Conservation (phyloP, 768 basidiomycete species). For the Termitomyces sp. region DNA sequence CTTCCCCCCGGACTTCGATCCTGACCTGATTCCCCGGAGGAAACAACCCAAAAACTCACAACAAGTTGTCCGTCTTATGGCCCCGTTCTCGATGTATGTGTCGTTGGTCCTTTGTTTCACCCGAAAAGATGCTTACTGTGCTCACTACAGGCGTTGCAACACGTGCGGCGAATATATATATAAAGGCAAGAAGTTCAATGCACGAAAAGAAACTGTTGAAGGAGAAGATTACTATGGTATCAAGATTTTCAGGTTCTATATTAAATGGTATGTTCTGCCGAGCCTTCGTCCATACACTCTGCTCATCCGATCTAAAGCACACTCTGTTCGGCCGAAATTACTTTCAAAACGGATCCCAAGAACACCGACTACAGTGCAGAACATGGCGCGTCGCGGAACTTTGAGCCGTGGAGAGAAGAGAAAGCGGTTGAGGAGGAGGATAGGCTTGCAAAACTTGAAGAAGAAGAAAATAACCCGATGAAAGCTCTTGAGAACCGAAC, state of each 20-base stretch:
- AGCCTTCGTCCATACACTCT: background rate
- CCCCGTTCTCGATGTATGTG: constrained; percentile 93
- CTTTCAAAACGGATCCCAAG: constrained; percentile 99
- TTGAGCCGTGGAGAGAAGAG: constrained; percentile 95
- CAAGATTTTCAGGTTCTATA: constrained; percentile 92
- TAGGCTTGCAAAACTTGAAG: constrained; percentile 76
- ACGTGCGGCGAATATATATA: constrained; percentile 99
- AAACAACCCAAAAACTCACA: constrained; percentile 92
- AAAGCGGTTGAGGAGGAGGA: constrained; percentile 76
- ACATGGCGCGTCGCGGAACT: constrained; percentile 96
- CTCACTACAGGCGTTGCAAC: constrained; percentile 75
- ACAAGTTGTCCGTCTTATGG: constrained; percentile 98
- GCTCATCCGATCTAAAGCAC: constrained; percentile 48
- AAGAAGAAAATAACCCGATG: constrained; percentile 97
- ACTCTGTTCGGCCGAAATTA: constrained; percentile 95
- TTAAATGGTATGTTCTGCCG: constrained; percentile 66
- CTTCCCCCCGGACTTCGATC: constrained; percentile 98
- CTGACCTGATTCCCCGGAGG: constrained; percentile 88
- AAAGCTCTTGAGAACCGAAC: constrained; percentile 92
- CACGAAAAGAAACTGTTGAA: constrained; percentile 95
- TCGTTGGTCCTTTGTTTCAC: background rate
- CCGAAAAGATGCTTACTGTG: constrained; percentile 4
- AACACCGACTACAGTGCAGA: constrained; percentile 92
- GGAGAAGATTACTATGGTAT: constrained; percentile 98
- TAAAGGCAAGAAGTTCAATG: constrained; percentile 99